A percentile compares a stretch with the other conserved stretches of the same genome.
Conservation (phyloP, 2,329 filamentous ascomycete species). For the Lecanoromycetidae sp. region DNA sequence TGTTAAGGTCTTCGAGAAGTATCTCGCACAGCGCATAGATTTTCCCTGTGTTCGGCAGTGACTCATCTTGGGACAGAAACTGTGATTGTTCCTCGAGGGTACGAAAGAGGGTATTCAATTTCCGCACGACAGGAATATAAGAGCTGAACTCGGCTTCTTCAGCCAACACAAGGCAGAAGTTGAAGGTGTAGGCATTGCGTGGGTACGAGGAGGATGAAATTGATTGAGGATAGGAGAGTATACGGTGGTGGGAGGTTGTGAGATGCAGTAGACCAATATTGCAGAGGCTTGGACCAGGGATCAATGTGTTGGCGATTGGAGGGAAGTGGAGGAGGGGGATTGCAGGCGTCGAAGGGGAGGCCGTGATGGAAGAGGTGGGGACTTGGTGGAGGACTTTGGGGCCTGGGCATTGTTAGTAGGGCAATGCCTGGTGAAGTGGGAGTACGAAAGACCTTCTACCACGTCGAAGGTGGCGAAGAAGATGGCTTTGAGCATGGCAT, state of each 20-base stretch:
- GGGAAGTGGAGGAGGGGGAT: constrained; percentile 71
- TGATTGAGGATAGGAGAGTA: constrained; percentile 81
- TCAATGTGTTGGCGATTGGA: constrained; percentile 80
- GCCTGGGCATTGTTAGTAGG: constrained; percentile 29
- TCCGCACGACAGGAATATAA: constrained; percentile 74
- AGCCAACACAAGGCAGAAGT: constrained; percentile 73
- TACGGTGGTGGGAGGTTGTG: constrained; percentile 57
- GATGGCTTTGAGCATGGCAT: constrained; percentile 47
- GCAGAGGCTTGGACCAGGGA: constrained; percentile 89
- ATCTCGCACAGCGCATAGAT: constrained; percentile 67
- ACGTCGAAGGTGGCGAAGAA: constrained; percentile 58
- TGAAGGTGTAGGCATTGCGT: constrained; percentile 96
- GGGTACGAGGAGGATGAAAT: constrained; percentile 72
- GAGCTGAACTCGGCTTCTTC: constrained; percentile 29
- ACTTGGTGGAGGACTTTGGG: constrained; percentile 54
- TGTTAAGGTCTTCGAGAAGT: constrained; percentile 84
- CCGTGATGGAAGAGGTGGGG: constrained; percentile 46
- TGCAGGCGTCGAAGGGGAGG: constrained; percentile 33
- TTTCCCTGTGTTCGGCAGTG: constrained; percentile 36
- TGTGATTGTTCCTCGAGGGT: constrained; percentile 85
- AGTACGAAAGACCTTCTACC: constrained; percentile 34
- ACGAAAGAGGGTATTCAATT: constrained; percentile 73
- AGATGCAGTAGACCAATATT: constrained; percentile 51
- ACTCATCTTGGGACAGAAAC: constrained; percentile 48
- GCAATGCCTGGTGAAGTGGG: not conserved